These are phyloP conservation scores for Neurospora sp. DNA, from an alignment of 495 filamentous ascomycete species.

Conservation along the genomic window DNA sequence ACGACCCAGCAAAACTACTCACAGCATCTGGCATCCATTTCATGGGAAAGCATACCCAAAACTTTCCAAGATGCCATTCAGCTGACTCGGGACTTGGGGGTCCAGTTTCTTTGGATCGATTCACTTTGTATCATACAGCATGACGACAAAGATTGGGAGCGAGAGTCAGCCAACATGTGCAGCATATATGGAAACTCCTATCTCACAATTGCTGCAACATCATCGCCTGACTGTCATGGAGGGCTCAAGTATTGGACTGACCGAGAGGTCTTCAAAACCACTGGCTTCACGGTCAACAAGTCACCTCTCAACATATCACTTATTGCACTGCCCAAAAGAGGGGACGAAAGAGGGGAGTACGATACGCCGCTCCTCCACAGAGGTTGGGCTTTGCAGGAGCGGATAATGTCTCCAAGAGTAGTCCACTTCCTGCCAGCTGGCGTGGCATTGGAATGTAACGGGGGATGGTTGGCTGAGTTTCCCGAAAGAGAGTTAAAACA, in stretches of 20 bases:
- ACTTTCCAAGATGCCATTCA: conserved; percentile 20
- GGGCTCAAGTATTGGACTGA: not conserved
- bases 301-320: not conserved
- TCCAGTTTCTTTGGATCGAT: conserved; percentile 29
- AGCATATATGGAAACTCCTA: conserved; percentile 13
- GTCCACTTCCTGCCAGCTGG: not conserved
- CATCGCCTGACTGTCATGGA: not conserved
- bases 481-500: not conserved
- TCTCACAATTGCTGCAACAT: conserved; percentile 11
- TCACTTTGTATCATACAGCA: conserved; percentile 23
- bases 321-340: not conserved
- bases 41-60: conserved; percentile 4
- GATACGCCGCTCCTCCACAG: not conserved
- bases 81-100: conserved; percentile 9
- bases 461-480: not conserved
- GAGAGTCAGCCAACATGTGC: conserved; percentile 15
- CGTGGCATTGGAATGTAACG: not conserved
- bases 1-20: not conserved
- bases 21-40: not conserved
- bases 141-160: conserved; percentile 14
- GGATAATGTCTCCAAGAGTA: not conserved
- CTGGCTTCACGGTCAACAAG: not conserved
- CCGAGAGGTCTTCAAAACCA: not conserved
- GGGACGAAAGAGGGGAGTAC: too few species aligned
- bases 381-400: not conserved